Percentiles rank a stretch among this genome's conserved stretches.
phyloP scores from a whole-genome alignment of 768 basidiomycete genomes.

The Lentinula raphanica region DNA sequence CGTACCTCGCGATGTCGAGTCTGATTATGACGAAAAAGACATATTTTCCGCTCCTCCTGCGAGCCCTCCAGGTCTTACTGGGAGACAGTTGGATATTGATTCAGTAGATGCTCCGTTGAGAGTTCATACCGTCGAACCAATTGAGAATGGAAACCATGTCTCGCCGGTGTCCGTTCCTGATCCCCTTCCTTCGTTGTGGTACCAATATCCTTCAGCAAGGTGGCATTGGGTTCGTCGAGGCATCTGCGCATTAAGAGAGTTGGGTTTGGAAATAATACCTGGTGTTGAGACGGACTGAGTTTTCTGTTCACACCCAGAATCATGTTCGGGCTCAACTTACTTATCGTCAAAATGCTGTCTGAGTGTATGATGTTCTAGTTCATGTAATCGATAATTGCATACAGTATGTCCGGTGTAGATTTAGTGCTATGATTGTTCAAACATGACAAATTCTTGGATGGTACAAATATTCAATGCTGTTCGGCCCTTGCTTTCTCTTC shows the following conservation, averaged over 20 bases:
- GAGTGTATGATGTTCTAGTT: background rate
- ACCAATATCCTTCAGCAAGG: constrained; percentile 1
- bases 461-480: background rate
- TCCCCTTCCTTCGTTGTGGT: constrained; percentile 4
- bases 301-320: background rate
- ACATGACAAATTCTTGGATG: background rate
- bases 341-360: background rate
- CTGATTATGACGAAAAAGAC: background rate
- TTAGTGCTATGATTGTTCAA: background rate
- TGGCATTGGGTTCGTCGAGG: constrained; percentile 5
- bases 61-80: constrained; percentile 2
- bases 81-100: background rate
- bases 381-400: background rate
- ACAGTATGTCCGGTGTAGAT: background rate
- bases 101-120: background rate
- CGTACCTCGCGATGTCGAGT: background rate
- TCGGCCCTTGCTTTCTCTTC: constrained; percentile 19
- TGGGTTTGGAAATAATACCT: constrained; percentile 1
- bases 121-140: background rate
- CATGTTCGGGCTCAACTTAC: no score
- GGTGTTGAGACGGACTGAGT: background rate
- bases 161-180: background rate
- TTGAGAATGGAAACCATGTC: background rate
- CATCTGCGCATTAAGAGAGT: background rate
- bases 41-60: background rate